Evolutionary conservation across 768 basidiomycete species (phyloP), one percentile per base, ranked within the genome.

Genomic region (Boletus rex-veris): DNA sequence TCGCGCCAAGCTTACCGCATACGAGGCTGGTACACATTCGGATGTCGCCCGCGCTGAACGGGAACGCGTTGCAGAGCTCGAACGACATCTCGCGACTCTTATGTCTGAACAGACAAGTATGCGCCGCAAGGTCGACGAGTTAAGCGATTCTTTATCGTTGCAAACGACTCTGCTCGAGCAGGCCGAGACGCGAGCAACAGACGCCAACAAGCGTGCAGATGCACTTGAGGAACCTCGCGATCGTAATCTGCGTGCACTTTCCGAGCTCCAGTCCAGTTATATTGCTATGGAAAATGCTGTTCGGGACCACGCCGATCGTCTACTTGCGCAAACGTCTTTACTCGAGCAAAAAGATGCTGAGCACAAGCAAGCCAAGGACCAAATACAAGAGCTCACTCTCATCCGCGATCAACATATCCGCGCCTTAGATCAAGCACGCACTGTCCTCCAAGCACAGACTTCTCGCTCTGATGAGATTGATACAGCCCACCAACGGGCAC

Each of bases 1-100:
- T 68, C 91, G 95, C 46, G 91, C 95, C 44, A 98, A 98, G 73
- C 75, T 96, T n/a, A 80, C 85, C 3, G 93, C 96, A 0, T 72
- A 92, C 47, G 97, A 98, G 67, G 73, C 80, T 1, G 77, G 80
- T 41, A 80, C 83, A 16, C 80, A 85, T 10, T 65, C 73, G 7
- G 94, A 96, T 33, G 64, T 84, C 3, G 72, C 76, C 31, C 84
- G 84, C 28, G 66, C 95, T 7, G 94, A 97, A 59, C 83, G 85
- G 11, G 88, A 92, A 46, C 90, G 93, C 36, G 71, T 85, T 18
- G 65, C 76, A 16, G 85, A 90, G 37, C 79, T 96, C 36, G 94
- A 96, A 67, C 77, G 77, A 24, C 84, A 86, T 56, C 69, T 93
- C 33, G 75, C 85, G 15, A 71, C 75, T 0, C 73, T 86, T 9